Evolutionary conservation across 129 eudicot species (phyloP).

Genomic region (Mikania micrantha): DNA sequence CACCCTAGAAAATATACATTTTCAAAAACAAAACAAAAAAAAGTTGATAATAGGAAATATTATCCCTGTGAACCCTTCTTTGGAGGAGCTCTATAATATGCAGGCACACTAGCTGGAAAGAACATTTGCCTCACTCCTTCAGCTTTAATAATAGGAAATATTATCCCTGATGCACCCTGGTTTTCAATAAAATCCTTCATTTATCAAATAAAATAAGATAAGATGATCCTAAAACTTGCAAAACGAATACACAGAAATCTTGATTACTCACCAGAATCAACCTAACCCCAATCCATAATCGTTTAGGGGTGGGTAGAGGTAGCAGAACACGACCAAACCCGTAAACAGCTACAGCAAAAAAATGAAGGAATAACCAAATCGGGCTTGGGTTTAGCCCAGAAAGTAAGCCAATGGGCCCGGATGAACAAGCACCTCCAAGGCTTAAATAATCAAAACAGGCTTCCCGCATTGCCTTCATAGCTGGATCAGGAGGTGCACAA

Average conservation of each 20-base stretch:
- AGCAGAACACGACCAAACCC: conserved; percentile 55
- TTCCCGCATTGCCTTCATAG: conserved; percentile 57
- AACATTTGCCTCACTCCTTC: conserved; percentile 79
- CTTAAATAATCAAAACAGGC: conserved; percentile 58
- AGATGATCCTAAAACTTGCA: background rate
- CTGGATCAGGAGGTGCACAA: conserved; percentile 55
- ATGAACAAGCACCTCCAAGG: conserved; percentile 49
- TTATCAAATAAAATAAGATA: background rate
- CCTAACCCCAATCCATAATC: conserved; percentile 44
- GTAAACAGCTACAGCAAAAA: conserved; percentile 52
- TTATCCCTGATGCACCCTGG: conserved; percentile 60
- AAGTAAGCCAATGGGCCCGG: conserved; percentile 48
- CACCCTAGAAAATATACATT: background rate
- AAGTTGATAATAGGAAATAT: background rate
- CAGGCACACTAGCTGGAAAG: conserved; percentile 55
- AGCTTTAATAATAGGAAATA: conserved; percentile 53
- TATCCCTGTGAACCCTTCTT: conserved; percentile 16
- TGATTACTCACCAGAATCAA: conserved; percentile 43
- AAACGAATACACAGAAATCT: background rate
- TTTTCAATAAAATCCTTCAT: background rate
- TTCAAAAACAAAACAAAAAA: background rate
- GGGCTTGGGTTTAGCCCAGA: conserved; percentile 58
- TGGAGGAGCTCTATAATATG: conserved; percentile 40
- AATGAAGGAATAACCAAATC: conserved; percentile 44
- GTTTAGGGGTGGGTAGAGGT: conserved; percentile 55